A percentile compares a stretch with the other conserved stretches of the same genome.
phyloP scores from a whole-genome alignment of 208 protist genomes.

The Leishmania turanica region DNA sequence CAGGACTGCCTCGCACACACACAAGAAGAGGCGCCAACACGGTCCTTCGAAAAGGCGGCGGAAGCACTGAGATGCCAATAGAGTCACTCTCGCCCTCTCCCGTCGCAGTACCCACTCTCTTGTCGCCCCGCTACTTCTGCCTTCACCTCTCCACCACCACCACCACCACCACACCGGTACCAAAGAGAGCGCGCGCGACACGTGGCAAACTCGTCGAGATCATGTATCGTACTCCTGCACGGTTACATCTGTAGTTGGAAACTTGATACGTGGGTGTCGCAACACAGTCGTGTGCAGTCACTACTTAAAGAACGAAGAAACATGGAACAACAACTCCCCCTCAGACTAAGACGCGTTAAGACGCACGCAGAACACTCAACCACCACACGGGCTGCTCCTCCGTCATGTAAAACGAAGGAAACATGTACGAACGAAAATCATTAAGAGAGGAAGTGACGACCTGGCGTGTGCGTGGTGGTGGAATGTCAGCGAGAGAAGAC shows the following conservation, averaged over 20 bases:
- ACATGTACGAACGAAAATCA: background rate
- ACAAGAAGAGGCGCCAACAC: background rate
- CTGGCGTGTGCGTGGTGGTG: background rate
- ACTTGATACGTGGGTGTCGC: background rate
- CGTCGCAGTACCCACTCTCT: background rate
- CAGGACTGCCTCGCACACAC: background rate
- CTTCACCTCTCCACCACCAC: background rate
- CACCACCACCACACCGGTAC: too few species aligned
- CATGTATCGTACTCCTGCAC: background rate
- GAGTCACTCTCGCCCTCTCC: background rate
- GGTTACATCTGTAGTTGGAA: background rate
- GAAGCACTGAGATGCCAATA: background rate
- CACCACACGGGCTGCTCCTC: background rate
- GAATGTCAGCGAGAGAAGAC: background rate
- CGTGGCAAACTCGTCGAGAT: background rate
- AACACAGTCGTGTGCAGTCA: background rate
- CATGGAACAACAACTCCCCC: background rate
- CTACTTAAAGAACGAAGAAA: background rate
- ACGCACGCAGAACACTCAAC: background rate
- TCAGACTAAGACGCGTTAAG: background rate
- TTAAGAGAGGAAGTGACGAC: background rate
- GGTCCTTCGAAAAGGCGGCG: background rate
- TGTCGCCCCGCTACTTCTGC: background rate
- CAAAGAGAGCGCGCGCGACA: background rate
- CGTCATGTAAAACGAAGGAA: background rate